Evolutionary conservation across 176 grass and related monocot genomes (phyloP), one percentile per base, ranked within the genome.

Genomic region (Lolium perenne): DNA sequence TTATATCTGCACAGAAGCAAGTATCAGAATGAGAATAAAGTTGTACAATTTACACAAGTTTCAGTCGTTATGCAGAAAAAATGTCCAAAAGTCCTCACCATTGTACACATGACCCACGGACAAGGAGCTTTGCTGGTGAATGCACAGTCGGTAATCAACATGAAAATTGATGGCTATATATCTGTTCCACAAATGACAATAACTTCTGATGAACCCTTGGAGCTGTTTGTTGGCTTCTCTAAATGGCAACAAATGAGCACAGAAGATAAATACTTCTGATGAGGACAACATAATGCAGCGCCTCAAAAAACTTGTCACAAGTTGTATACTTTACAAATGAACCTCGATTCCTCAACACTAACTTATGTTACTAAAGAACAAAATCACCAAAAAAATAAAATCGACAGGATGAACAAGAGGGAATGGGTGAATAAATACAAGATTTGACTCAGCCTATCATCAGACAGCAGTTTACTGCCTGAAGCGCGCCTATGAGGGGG

Each of bases 241-340:
- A 62, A 38, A 15, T 50, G 66, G 17, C 11, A 61, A 38, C 4
- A 47, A 62, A 58, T 85, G 23, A 56, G 6, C 11, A 25, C 43
- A 25, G 9, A 69, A 26, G 61, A 57, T 78, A 40, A 18, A 80
- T 12, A 69, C 69, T 86, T 86, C 17, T 40, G 47, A 74, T 10
- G 21, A 74, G 10, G 17, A 72, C 56, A 80, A 91, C 13, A 47
- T 26, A 69, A 51, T 74, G 11, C 15, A 0, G 48, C 47, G 67
- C 14, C 40, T 69, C 40, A 50, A 84, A 70, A 86, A 90, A 29
- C 76, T 45, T 74, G 65, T 57, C 79, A 87, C 61, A 76, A 15
- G 45, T 49, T 84, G 41, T 77, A 91, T 45, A 78, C 45, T 91
- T 85, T 91, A 91, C 86, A 91, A 21, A 79, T 11, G 22, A 53